Percentiles rank a stretch among this genome's conserved stretches.
These are phyloP conservation scores for Dioscorea alata DNA, from an alignment of 106 monocot species.

Conservation along the genomic window DNA sequence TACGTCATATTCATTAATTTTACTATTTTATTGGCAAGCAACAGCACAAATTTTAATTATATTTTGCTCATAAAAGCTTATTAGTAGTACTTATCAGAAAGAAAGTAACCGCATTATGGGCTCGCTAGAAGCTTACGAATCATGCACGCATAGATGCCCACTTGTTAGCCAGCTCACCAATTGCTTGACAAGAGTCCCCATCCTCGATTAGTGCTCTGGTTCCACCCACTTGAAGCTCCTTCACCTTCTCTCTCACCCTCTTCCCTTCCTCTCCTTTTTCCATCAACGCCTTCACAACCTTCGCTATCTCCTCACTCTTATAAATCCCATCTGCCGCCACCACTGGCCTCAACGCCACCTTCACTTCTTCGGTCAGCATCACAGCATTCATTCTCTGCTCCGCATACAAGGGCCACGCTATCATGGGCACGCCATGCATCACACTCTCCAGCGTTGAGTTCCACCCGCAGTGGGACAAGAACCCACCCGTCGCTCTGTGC, in stretches of 20 bases:
- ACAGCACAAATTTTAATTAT: too few species aligned
- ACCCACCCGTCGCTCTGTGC: slow-evolving; percentile 36
- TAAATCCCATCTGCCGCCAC: slow-evolving; percentile 19
- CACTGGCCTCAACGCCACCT: slow-evolving; percentile 27
- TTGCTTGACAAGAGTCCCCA: slow-evolving; percentile 34
- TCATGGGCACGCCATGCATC: slow-evolving; percentile 56
- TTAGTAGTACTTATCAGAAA: too few species aligned
- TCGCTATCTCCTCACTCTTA: slow-evolving; percentile 31
- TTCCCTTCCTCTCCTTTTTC: slow-evolving; percentile 51
- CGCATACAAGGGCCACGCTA: slow-evolving; percentile 76
- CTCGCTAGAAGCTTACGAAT: too few species aligned
- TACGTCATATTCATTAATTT: too few species aligned
- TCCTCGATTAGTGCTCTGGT: slow-evolving; percentile 13
- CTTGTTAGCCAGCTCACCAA: slow-evolving; percentile 14
- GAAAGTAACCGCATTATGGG: too few species aligned
- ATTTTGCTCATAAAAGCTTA: too few species aligned
- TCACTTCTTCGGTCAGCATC: slow-evolving; percentile 36
- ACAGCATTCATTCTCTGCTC: slow-evolving; percentile 76
- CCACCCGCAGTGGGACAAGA: slow-evolving; percentile 36
- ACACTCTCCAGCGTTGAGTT: slow-evolving; percentile 50
- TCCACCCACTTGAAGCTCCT: slow-evolving; percentile 17
- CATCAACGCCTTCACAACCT: slow-evolving; percentile 46
- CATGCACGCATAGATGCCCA: too few species aligned
- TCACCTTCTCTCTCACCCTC: slow-evolving; percentile 11
- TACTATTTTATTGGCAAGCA: too few species aligned